A percentile compares a stretch with the other conserved stretches of the same genome.
Conservation (phyloP, 495 filamentous ascomycete genomes). For the Penicillium longicatenatum region DNA sequence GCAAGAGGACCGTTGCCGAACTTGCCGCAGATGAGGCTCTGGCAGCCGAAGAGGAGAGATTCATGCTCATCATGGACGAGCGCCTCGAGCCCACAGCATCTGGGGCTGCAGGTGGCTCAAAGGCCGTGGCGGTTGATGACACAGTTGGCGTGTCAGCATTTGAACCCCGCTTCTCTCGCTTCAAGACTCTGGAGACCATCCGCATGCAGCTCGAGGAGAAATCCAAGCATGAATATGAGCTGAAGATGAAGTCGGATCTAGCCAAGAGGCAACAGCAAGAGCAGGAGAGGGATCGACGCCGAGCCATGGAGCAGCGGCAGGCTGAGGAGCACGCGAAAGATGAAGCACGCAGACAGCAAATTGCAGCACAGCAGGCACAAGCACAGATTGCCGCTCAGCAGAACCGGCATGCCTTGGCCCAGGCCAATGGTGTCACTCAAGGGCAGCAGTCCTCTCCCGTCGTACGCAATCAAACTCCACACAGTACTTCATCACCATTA, state of each 20-base stretch:
- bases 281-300: conserved; percentile 46
- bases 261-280: conserved; percentile 52
- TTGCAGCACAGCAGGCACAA: conserved; percentile 53
- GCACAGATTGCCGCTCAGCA: conserved; percentile 49
- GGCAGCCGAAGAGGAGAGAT: conserved; percentile 83
- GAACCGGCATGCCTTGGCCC: conserved; percentile 46
- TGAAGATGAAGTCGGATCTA: conserved; percentile 60
- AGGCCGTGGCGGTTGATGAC: conserved; percentile 72
- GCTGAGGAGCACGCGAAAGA: conserved; percentile 52
- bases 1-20: conserved; percentile 93
- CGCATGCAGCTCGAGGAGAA: conserved; percentile 74
- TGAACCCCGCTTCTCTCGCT: conserved; percentile 84
- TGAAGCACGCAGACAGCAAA: conserved; percentile 44
- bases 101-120: conserved; percentile 56
- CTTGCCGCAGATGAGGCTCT: conserved; percentile 90
- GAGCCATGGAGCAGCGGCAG: conserved; percentile 47
- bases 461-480: conserved; percentile 76
- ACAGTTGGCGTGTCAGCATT: conserved; percentile 68
- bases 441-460: conserved; percentile 76
- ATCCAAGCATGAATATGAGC: conserved; percentile 60
- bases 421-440: conserved; percentile 65
- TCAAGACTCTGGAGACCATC: conserved; percentile 87
- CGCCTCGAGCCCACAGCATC: conserved; percentile 63
- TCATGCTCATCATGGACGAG: conserved; percentile 94
- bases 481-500: conserved; percentile 74